Evolutionary conservation across 768 basidiomycete species (phyloP).

Genomic region (Lactarius trivialis): DNA sequence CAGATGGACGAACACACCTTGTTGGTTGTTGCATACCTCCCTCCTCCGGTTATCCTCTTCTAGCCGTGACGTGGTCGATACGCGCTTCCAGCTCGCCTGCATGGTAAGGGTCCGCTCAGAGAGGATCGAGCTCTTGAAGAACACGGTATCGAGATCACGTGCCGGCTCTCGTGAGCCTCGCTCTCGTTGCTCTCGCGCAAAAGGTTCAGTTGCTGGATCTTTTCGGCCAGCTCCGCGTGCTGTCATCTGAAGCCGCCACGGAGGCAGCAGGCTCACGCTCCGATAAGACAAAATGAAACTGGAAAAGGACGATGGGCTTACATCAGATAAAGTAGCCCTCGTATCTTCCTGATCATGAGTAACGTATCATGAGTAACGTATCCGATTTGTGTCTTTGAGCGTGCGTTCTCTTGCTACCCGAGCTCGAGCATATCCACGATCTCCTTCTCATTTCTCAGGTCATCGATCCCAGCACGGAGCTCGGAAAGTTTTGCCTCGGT

Average conservation of each 20-base stretch:
- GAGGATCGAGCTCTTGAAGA: constrained; percentile 63
- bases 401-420: constrained; percentile 70
- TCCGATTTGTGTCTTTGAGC: constrained; percentile 72
- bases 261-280: constrained; percentile 77
- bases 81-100: constrained; percentile 67
- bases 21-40: constrained; percentile 80
- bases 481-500: constrained; percentile 62
- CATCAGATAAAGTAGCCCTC: constrained; percentile 74
- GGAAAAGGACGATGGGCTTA: constrained; percentile 28
- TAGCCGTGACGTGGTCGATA: constrained; percentile 56
- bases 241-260: constrained; percentile 63
- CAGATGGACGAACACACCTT: constrained; percentile 44
- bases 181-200: constrained; percentile 89
- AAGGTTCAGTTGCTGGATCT: constrained; percentile 84
- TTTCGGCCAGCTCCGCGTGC: constrained; percentile 77
- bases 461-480: constrained; percentile 70
- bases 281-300: constrained; percentile 34
- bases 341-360: constrained; percentile 75
- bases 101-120: constrained; percentile 57
- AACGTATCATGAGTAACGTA: constrained; percentile 60
- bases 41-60: constrained; percentile 73
- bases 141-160: constrained; percentile 54
- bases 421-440: constrained; percentile 84
- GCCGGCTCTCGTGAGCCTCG: constrained; percentile 62
- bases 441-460: constrained; percentile 85